Evolutionary conservation across 306 rosid genomes (phyloP).

Genomic region (Lablab purpureus): DNA sequence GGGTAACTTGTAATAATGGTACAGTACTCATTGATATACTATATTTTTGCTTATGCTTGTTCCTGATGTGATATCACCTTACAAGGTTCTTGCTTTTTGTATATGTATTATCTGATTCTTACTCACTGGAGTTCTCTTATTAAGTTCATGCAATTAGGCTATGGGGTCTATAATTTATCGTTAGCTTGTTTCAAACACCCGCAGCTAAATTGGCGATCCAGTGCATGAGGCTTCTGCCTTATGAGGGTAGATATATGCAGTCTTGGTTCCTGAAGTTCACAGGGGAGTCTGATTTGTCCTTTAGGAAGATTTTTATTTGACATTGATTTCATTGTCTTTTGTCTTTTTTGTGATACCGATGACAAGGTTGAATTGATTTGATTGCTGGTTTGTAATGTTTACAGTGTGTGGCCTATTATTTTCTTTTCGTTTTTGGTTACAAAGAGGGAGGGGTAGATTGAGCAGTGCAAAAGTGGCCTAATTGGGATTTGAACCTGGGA

Average conservation of each 20-base stretch:
- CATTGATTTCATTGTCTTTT: neutral
- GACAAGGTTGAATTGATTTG: constrained; percentile 3
- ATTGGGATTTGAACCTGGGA: constrained; percentile 6
- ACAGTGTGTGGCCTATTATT: neutral
- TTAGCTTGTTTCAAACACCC: neutral
- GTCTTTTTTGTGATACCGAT: constrained; percentile 14
- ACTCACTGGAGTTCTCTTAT: constrained; percentile 28
- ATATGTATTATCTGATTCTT: constrained; percentile 15
- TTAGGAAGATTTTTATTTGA: constrained; percentile 3
- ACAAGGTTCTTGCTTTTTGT: constrained; percentile 22
- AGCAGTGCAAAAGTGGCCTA: neutral
- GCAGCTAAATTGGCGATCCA: neutral
- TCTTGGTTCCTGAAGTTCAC: neutral
- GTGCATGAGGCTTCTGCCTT: neutral
- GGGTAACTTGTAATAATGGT: constrained; percentile 31
- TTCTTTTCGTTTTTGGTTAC: neutral
- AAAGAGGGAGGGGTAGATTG: constrained; percentile 1
- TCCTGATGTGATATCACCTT: constrained; percentile 27
- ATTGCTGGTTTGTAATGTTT: constrained; percentile 8
- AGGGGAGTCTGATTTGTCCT: constrained; percentile 25
- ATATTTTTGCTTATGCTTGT: constrained; percentile 22
- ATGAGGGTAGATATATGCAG: constrained; percentile 4
- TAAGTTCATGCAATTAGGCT: constrained; percentile 2
- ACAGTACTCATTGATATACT: constrained; percentile 22
- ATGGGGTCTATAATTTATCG: neutral